Evolutionary conservation across 805 yeast species (phyloP), one percentile per base, ranked within the genome.

Genomic region (Schwanniomyces pseudopolymorphus): DNA sequence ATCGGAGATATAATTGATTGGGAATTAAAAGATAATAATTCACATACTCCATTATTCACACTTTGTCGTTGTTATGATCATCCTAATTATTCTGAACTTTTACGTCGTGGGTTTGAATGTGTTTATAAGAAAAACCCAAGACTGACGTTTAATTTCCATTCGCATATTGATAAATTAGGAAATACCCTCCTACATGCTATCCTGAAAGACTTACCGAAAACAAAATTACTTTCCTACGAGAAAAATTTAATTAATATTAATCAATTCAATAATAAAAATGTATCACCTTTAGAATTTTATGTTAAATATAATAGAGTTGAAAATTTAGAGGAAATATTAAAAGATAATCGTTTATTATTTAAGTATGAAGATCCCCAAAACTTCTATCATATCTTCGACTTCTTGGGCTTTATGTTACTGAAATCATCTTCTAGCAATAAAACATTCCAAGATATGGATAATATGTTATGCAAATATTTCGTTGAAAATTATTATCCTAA

Each of bases 11-110:
- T 70, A 38, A 67, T 90, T 4, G 74, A 87, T 55, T 92, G 97
- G 97, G 73, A 70, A 5, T 60, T 65, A 11, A 77, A 76, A 43
- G 97, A 91, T 59, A 51, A 56, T 10, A 80, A 78, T 48, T 80
- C 84, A 0, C 88, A 87, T 54, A 88, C 97, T 0, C 95, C 97
- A 0, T 66, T 92, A 8, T 81, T 86, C 63, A 77, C 89, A 2
- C 65, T 88, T 2, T 82, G 89, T 52, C 68, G 96, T 45, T 81
- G 90, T 52, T 91, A 91, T 63, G 97, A 90, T 60, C 90, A 87
- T 52, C 67, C 79, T 0, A 64, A 81, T 27, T 91, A 90, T 61
- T 59, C 70, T 2, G 57, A 58, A 3, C 58, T 88, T 54, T 65
- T 88, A 4, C 41, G 53, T 14, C 63, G 58, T 10, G 80, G 82